Conservation (phyloP, 352 stramenopile genomes). For the Thraustotheca clavata region DNA sequence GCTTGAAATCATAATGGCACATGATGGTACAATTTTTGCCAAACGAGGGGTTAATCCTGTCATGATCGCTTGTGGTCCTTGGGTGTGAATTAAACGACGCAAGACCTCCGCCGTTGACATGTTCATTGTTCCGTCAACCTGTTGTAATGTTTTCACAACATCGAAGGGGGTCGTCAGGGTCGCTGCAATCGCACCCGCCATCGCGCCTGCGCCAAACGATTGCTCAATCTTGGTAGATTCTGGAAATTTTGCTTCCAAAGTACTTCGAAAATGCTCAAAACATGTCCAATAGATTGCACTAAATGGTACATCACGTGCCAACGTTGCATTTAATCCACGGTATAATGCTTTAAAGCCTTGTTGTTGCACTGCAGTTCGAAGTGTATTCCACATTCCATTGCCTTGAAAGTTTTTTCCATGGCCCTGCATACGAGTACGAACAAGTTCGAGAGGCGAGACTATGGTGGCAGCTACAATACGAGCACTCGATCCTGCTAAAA, state of each 20-base stretch:
- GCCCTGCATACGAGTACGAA: conserved; percentile 81
- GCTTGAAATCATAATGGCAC: conserved; percentile 83
- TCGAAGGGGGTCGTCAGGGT: conserved; percentile 92
- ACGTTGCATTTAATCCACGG: conserved; percentile 81
- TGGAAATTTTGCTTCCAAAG: not conserved
- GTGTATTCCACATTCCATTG: conserved; percentile 33
- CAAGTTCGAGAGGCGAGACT: conserved; percentile 82
- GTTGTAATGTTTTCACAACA: conserved; percentile 92
- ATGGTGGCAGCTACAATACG: conserved; percentile 63
- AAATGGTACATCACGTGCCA: conserved; percentile 93
- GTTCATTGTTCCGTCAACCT: conserved; percentile 43
- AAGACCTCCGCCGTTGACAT: conserved; percentile 36
- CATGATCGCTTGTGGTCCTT: conserved; percentile 43
- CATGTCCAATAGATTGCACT: conserved; percentile 92
- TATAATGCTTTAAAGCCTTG: conserved; percentile 78
- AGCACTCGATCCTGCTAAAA: conserved; percentile 57
- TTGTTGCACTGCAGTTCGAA: conserved; percentile 42
- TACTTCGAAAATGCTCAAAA: conserved; percentile 67
- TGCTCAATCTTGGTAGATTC: conserved; percentile 27
- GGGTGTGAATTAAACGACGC: conserved; percentile 38
- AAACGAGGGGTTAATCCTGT: conserved; percentile 58
- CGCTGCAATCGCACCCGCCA: conserved; percentile 82
- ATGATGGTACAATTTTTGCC: conserved; percentile 60
- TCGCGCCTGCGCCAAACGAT: conserved; percentile 79
- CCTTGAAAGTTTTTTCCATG: conserved; percentile 20